Evolutionary conservation across 164 flowering plant genomes (phyloP), one percentile per base, ranked within the genome.

Genomic region (Saururus chinensis): DNA sequence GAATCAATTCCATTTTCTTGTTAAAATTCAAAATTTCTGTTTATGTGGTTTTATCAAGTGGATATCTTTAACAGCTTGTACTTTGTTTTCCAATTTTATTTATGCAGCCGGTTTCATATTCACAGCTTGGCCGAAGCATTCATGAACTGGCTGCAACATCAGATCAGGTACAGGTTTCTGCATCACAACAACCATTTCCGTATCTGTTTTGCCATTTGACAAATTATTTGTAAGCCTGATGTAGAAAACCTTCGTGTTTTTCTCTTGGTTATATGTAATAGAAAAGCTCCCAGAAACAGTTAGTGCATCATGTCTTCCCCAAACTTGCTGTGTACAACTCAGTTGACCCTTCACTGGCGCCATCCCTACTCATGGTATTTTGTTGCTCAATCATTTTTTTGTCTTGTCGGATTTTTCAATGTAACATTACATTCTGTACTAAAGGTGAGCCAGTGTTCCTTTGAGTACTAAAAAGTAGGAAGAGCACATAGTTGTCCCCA

Each of bases 301-400:
- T 93, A 64, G 84, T 88, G 68, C 81, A 84, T 70, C 90, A 93
- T 67, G 98, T 93, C 21, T 93, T 93, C 64, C 99, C 99, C 35
- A 93, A 93, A 67, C 96, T 93, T 61, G 99, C 99, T 9, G 99
- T 93, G 2, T 93, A 93, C 80, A 93, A 93, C 67, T 93, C 99
- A 21, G 99, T 93, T 42, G 99, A 93, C 61, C 99, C 99, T 66
- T 93, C 99, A 0, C 64, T 93, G 75, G 99, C 99, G 0, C 99
- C 99, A 25, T 93, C 99, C 56, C 96, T 93, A 72, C 87, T 93
- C 59, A 93, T 93, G 99, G 98, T 89, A 85, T 58, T 55, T 55
- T 55, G n/a, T 17, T 58, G 30, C 19, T 25, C 6, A 26, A 16
- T 58, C 22, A 19, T 21, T 19, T 58, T 20, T 58, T 35, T 14